These are phyloP conservation scores for Cicer chorassanicum DNA, from an alignment of 306 rosid species.

Conservation along the genomic window DNA sequence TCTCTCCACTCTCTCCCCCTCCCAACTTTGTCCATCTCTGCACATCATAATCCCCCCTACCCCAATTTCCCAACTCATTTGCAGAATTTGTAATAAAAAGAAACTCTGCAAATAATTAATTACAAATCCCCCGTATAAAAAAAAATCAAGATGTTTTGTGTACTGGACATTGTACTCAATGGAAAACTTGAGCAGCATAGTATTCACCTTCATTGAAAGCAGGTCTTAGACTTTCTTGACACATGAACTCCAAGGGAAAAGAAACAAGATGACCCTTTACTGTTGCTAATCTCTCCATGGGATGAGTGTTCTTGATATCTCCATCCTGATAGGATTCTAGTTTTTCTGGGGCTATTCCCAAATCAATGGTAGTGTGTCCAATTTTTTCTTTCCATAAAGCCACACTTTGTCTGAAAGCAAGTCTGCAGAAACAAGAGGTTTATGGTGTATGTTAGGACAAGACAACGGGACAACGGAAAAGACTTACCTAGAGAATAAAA, in stretches of 20 bases:
- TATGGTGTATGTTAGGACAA: conserved; percentile 43
- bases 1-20: neutral
- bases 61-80: conserved; percentile 14
- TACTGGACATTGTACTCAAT: conserved; percentile 51
- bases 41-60: neutral
- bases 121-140: conserved; percentile 37
- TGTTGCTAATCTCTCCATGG: conserved; percentile 69
- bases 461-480: conserved; percentile 17
- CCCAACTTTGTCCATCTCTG: neutral
- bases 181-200: conserved; percentile 91
- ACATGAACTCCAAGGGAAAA: conserved; percentile 88
- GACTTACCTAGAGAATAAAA: conserved; percentile 13
- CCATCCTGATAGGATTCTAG: conserved; percentile 69
- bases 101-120: conserved; percentile 47
- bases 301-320: conserved; percentile 57
- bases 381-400: conserved; percentile 72
- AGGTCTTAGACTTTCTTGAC: conserved; percentile 93
- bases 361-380: conserved; percentile 85
- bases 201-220: conserved; percentile 92
- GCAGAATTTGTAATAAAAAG: conserved; percentile 45
- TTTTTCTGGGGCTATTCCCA: conserved; percentile 81
- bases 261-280: conserved; percentile 91
- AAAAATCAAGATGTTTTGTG: conserved; percentile 2
- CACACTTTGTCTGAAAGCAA: conserved; percentile 77
- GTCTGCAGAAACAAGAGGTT: conserved; percentile 52